Conservation (phyloP, 176 grass and related monocot species). For the Eragrostis nindensis region DNA sequence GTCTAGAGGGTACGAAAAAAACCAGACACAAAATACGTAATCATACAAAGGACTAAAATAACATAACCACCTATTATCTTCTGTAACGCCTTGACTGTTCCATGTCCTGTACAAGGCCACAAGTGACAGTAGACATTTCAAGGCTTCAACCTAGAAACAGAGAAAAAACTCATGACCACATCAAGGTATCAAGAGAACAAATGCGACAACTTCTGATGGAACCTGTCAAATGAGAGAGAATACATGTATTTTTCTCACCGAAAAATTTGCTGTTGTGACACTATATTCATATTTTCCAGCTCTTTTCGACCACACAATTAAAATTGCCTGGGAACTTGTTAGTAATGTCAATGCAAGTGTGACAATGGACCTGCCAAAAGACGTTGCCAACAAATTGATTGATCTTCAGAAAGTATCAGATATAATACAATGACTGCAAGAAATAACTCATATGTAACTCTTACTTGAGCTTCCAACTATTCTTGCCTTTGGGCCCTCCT, state of each 20-base stretch:
- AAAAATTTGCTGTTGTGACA: slow-evolving; percentile 97
- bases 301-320: slow-evolving; percentile 95
- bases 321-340: slow-evolving; percentile 96
- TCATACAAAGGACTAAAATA: neutral
- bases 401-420: slow-evolving; percentile 20
- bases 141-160: slow-evolving; percentile 73
- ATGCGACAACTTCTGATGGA: neutral
- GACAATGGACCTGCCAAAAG: slow-evolving; percentile 64
- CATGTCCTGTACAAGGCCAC: slow-evolving; percentile 69
- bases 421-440: slow-evolving; percentile 19
- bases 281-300: slow-evolving; percentile 90
- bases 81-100: slow-evolving; percentile 78
- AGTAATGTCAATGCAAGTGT: slow-evolving; percentile 84
- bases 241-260: slow-evolving; percentile 49
- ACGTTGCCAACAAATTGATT: slow-evolving; percentile 23
- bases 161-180: slow-evolving; percentile 26
- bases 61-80: slow-evolving; percentile 75
- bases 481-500: slow-evolving; percentile 53
- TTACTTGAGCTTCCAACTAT: slow-evolving; percentile 94
- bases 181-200: slow-evolving; percentile 11
- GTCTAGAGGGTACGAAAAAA: slow-evolving; percentile 13
- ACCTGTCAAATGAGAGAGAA: slow-evolving; percentile 21
- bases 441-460: slow-evolving; percentile 1
- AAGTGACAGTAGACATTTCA: slow-evolving; percentile 85
- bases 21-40: slow-evolving; percentile 21